Base-by-base conservation (phyloP, 495 filamentous ascomycete species). In the Penicillium ochrochloron region DNA sequence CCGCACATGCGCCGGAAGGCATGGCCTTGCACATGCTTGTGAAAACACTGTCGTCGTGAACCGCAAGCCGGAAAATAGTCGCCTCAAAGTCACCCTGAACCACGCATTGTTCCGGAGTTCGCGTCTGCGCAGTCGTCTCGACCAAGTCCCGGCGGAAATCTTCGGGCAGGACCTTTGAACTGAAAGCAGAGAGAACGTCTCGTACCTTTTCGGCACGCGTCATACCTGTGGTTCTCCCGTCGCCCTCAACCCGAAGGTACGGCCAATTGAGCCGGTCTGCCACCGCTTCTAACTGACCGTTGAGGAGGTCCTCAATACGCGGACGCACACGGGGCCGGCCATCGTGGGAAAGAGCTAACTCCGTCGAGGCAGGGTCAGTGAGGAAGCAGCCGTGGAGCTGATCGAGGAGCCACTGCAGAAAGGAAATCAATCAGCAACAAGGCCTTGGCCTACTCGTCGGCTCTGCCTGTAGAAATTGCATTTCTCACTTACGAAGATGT, bases 141-240 rank as follows among this genome's bases (percentile, higher is more conserved):
- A 70, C 66, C 14, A 82, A 66, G 48, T 84, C 78, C 19, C 48
- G 73, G 9, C 78, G 75, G 64, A 79, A 81, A n/a, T 83, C 80
- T 41, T 80, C 77, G 14, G 83, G 81, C 1, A 84, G 74, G 12
- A 73, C 73, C 9, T 69, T 66, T 12, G 67, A 57, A 58, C 73
- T 77, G 65, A 86, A 86, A 9, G 81, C 80, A 44, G 81, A 83
- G 54, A 86, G 67, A 17, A 86, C 78, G 62, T 86, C 83, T 51
- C 76, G 73, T 3, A 82, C 74, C 56, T 76, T 77, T 29, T 83
- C 72, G 29, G 70, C 70, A 10, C 80, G 78, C 23, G 73, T 76
- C 73, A 80, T 76, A 3, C 73, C 74, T 14, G 59, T 52, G 5
- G 42, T 59, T 50, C 58, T 57, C 17, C 70, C 69, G 21, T 72